These are phyloP conservation scores for Metahyphopichia silvanorum DNA, from an alignment of 805 yeast genomes.

Conservation along the genomic window DNA sequence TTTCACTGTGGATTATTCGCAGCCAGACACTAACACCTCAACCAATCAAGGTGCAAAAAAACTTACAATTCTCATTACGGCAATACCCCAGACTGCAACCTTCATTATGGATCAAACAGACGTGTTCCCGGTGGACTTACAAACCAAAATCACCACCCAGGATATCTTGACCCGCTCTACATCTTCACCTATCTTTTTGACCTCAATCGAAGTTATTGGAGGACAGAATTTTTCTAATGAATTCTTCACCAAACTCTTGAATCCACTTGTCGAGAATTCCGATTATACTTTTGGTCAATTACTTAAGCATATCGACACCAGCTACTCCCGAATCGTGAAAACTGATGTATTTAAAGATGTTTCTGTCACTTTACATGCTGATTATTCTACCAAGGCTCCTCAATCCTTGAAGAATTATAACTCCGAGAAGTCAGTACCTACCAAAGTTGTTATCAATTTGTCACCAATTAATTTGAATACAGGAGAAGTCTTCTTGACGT, in stretches of 20 bases:
- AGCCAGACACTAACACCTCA: too few species aligned
- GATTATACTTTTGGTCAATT: slow-evolving; percentile 44
- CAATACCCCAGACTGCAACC: too few species aligned
- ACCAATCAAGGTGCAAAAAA: too few species aligned
- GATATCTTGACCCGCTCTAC: slow-evolving; percentile 27
- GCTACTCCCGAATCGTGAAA: slow-evolving; percentile 33
- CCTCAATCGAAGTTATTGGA: slow-evolving; percentile 37
- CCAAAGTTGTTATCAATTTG: slow-evolving; percentile 43
- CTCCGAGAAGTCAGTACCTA: slow-evolving; percentile 40
- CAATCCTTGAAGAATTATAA: slow-evolving; percentile 22
- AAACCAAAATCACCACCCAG: slow-evolving; percentile 20
- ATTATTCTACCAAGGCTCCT: slow-evolving; percentile 29
- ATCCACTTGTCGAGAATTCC: slow-evolving; percentile 38
- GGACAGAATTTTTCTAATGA: slow-evolving; percentile 43
- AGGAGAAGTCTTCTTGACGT: slow-evolving; percentile 31
- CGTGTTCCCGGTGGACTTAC: slow-evolving; percentile 10
- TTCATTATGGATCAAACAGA: too few species aligned
- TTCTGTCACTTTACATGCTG: slow-evolving; percentile 36
- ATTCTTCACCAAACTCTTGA: slow-evolving; percentile 44
- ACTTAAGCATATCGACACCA: slow-evolving; percentile 25
- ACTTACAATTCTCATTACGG: too few species aligned
- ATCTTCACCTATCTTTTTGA: slow-evolving; percentile 33
- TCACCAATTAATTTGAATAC: slow-evolving; percentile 34
- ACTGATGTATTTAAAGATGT: slow-evolving; percentile 47
- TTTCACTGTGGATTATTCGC: too few species aligned